Evolutionary conservation across 495 filamentous ascomycete genomes (phyloP).

Genomic region (Pseudoneurospora amorphoporcata): DNA sequence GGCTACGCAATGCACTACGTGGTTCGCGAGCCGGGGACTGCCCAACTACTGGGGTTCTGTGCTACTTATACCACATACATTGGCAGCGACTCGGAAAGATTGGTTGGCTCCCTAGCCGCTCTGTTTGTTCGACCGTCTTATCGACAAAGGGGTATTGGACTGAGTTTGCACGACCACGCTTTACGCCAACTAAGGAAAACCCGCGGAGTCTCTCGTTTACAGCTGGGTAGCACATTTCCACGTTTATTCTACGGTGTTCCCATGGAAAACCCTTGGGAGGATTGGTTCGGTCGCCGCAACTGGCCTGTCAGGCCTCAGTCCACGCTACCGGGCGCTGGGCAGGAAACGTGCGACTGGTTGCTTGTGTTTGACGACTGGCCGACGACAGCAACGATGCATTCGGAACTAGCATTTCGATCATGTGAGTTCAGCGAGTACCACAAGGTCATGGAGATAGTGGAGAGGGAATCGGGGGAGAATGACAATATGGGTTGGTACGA

Average conservation of each 20-base stretch:
- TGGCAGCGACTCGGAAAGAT: slow-evolving; percentile 38
- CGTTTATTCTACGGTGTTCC: slow-evolving; percentile 49
- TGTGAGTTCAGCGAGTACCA: slow-evolving; percentile 44
- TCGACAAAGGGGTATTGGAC: slow-evolving; percentile 44
- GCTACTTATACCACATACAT: slow-evolving; percentile 50
- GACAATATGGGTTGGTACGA: slow-evolving; percentile 45
- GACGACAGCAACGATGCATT: slow-evolving; percentile 22
- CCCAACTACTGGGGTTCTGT: slow-evolving; percentile 46
- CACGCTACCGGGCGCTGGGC: slow-evolving; percentile 27
- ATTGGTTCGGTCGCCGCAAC: slow-evolving; percentile 48
- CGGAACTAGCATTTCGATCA: slow-evolving; percentile 32
- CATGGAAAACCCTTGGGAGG: slow-evolving; percentile 31
- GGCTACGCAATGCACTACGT: slow-evolving; percentile 55
- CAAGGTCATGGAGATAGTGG: slow-evolving; percentile 43
- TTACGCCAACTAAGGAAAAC: slow-evolving; percentile 40
- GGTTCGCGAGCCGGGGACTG: slow-evolving; percentile 41
- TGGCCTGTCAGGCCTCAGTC: slow-evolving; percentile 42
- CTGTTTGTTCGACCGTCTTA: slow-evolving; percentile 46
- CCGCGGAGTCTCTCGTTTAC: slow-evolving; percentile 43
- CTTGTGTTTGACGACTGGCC: slow-evolving; percentile 45
- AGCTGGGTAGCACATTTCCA: slow-evolving; percentile 52
- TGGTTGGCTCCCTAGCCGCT: slow-evolving; percentile 49
- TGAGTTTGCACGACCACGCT: slow-evolving; percentile 47
- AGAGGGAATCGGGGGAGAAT: slow-evolving; percentile 31
- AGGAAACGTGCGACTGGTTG: slow-evolving; percentile 46